phyloP scores from a whole-genome alignment of 2,329 filamentous ascomycete species.

The Sarocladium brachiariae region DNA sequence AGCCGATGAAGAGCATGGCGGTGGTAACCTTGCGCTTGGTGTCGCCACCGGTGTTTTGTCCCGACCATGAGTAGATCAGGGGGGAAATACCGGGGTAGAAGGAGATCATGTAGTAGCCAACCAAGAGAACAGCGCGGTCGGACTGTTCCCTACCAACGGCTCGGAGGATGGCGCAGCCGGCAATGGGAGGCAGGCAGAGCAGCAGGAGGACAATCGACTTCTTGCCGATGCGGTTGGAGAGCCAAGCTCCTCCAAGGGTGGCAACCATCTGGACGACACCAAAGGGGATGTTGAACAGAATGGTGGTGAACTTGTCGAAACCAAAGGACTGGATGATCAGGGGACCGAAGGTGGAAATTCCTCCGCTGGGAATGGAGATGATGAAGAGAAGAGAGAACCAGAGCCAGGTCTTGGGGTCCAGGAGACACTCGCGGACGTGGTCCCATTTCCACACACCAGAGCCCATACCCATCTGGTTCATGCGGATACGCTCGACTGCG shows the following conservation, averaged over 20 bases:
- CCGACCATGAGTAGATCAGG: conserved; percentile 49
- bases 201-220: conserved; percentile 49
- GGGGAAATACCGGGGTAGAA: conserved; percentile 51
- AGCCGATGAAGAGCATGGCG: conserved; percentile 52
- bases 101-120: conserved; percentile 53
- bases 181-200: conserved; percentile 49
- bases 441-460: conserved; percentile 33
- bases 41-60: conserved; percentile 54
- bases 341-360: conserved; percentile 52
- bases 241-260: conserved; percentile 49
- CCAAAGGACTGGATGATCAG: conserved; percentile 53
- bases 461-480: conserved; percentile 40
- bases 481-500: conserved; percentile 48
- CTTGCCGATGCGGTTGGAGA: conserved; percentile 45
- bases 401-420: conserved; percentile 36
- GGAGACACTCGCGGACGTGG: conserved; percentile 30
- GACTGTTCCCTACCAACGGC: conserved; percentile 36
- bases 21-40: conserved; percentile 62
- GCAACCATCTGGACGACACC: conserved; percentile 53
- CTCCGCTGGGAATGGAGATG: conserved; percentile 50
- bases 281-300: conserved; percentile 55
- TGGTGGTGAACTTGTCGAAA: conserved; percentile 47
- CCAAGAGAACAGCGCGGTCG: conserved; percentile 42
- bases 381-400: conserved; percentile 40
- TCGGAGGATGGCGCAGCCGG: conserved; percentile 48